These are phyloP conservation scores for Talaromyces funiculosus DNA, from an alignment of 2,329 filamentous ascomycete species.

Conservation along the genomic window DNA sequence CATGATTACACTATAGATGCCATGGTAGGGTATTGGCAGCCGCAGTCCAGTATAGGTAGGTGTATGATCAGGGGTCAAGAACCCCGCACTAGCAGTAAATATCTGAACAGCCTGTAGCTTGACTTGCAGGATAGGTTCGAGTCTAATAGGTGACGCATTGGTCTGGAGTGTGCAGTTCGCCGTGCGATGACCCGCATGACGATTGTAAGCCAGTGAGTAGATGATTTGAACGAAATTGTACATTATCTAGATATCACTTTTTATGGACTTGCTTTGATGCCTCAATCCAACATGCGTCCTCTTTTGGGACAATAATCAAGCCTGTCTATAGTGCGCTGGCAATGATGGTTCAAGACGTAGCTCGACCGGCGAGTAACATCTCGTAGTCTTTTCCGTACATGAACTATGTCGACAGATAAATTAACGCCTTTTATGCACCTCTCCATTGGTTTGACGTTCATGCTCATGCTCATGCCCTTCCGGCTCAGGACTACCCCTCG, in stretches of 20 bases:
- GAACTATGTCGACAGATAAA: neutral
- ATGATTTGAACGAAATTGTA: neutral
- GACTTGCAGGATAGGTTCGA: neutral
- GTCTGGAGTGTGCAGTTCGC: neutral
- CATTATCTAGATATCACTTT: neutral
- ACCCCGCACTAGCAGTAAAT: neutral
- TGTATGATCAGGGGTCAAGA: neutral
- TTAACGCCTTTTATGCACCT: slow-evolving; percentile 12
- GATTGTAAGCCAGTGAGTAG: no score
- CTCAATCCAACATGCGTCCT: neutral
- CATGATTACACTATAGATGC: neutral
- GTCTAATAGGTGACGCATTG: neutral
- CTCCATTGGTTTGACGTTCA: neutral
- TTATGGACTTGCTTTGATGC: neutral
- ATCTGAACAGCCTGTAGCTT: neutral
- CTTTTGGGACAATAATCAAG: neutral
- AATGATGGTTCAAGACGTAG: neutral
- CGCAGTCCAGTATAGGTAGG: no score
- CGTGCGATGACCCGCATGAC: neutral
- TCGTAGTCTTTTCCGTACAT: neutral
- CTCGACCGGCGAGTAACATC: neutral
- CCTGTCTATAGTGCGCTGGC: neutral
- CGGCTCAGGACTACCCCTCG: slow-evolving; percentile 54
- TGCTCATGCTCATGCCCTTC: slow-evolving; percentile 40
- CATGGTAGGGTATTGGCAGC: no score